A percentile compares a stretch with the other conserved stretches of the same genome.
Conservation (phyloP, 768 basidiomycete species). For the Boletus speciosus region DNA sequence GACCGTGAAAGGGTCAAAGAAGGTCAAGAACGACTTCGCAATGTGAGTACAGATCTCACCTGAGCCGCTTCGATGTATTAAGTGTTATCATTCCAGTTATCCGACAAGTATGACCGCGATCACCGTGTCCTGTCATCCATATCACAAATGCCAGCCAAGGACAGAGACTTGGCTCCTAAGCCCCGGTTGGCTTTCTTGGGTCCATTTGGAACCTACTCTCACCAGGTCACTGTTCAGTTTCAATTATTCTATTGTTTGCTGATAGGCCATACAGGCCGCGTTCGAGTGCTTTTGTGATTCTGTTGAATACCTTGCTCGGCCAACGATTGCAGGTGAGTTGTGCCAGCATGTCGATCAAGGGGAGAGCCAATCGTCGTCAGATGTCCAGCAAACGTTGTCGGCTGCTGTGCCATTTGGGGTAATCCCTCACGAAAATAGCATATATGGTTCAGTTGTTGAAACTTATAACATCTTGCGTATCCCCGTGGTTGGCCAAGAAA, state of each 20-base stretch:
- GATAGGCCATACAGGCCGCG: slow-evolving; percentile 38
- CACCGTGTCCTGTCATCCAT: slow-evolving; percentile 54
- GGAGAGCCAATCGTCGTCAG: slow-evolving; percentile 35
- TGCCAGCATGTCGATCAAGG: not conserved
- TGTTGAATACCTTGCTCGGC: slow-evolving; percentile 41
- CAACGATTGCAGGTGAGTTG: slow-evolving; percentile 40
- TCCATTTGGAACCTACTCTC: slow-evolving; percentile 69
- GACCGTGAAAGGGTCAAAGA: slow-evolving; percentile 69
- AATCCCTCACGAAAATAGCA: slow-evolving; percentile 81
- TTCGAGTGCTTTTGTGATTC: slow-evolving; percentile 42
- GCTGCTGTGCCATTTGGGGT: slow-evolving; percentile 47
- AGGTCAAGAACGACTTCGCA: slow-evolving; percentile 73
- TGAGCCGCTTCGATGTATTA: not conserved
- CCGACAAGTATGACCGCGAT: slow-evolving; percentile 82
- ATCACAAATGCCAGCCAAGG: slow-evolving; percentile 52
- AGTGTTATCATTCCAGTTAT: slow-evolving; percentile 49
- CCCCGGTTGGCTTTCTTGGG: slow-evolving; percentile 54
- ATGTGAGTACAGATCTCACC: slow-evolving; percentile 39
- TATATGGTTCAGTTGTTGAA: slow-evolving; percentile 69
- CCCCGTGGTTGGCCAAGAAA: slow-evolving; percentile 35
- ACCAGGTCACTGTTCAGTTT: slow-evolving; percentile 42
- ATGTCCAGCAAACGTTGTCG: slow-evolving; percentile 54
- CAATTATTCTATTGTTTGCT: slow-evolving; percentile 19
- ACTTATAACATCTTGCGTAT: slow-evolving; percentile 63
- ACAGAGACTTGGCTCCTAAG: slow-evolving; percentile 57